phyloP scores from a whole-genome alignment of 192 early-diverging fungal genomes.

The Backusella westeae region DNA sequence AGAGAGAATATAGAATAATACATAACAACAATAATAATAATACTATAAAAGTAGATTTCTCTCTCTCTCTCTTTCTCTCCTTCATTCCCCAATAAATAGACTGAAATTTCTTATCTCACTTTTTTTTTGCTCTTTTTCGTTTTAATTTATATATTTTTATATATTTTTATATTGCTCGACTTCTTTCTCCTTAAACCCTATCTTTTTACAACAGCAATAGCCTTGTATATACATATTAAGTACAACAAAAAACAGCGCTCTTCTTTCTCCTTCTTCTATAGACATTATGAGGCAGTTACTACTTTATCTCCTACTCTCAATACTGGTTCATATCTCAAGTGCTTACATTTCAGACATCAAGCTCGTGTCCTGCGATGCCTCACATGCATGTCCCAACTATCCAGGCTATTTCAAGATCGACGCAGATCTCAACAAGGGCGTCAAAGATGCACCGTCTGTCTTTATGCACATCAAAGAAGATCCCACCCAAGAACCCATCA shows the following conservation, averaged over 20 bases:
- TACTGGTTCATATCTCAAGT: background rate
- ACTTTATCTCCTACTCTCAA: background rate
- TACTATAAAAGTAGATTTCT: background rate
- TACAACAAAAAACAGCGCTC: too few species aligned
- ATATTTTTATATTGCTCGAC: too few species aligned
- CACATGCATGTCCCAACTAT: conserved; percentile 13
- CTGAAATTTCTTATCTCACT: background rate
- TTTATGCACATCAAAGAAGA: conserved; percentile 29
- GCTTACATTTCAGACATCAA: conserved; percentile 24
- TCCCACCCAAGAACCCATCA: conserved; percentile 12
- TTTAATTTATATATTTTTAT: too few species aligned
- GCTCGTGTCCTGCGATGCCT: conserved; percentile 11
- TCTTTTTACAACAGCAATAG: too few species aligned
- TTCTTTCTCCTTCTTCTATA: background rate
- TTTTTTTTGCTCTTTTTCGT: background rate
- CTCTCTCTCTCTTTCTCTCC: background rate
- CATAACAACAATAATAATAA: background rate
- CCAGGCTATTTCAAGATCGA: conserved; percentile 19
- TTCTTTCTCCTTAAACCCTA: too few species aligned
- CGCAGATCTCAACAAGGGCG: conserved; percentile 17
- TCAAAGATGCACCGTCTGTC: background rate
- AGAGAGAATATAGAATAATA: background rate
- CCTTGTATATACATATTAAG: background rate
- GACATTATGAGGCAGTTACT: background rate
- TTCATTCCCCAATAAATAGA: too few species aligned